phyloP scores from a whole-genome alignment of 306 rosid species.

The peach (Prunus persica) region Prunus_persica_NCBIv2 NC_034015.1:14622501-14623000 shows the following conservation, averaged over 20 bases:
- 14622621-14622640: neutral
- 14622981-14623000: constrained; percentile 80
- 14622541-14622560: neutral
- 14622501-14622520: neutral
- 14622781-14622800: neutral
- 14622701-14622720: neutral
- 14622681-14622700: neutral
- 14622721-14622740: neutral
- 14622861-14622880: neutral
- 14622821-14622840: neutral
- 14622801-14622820: neutral
- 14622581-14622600: neutral
- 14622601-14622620: neutral
- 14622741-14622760: neutral
- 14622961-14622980: constrained; percentile 89
- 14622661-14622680: neutral
- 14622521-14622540: neutral
- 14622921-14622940: constrained; percentile 66
- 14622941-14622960: constrained; percentile 69
- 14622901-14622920: neutral
- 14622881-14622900: neutral
- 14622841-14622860: neutral
- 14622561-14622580: neutral
- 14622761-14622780: neutral
- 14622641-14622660: neutral